Conservation (phyloP, 208 protist species). For the Crithidia mellificae region DNA sequence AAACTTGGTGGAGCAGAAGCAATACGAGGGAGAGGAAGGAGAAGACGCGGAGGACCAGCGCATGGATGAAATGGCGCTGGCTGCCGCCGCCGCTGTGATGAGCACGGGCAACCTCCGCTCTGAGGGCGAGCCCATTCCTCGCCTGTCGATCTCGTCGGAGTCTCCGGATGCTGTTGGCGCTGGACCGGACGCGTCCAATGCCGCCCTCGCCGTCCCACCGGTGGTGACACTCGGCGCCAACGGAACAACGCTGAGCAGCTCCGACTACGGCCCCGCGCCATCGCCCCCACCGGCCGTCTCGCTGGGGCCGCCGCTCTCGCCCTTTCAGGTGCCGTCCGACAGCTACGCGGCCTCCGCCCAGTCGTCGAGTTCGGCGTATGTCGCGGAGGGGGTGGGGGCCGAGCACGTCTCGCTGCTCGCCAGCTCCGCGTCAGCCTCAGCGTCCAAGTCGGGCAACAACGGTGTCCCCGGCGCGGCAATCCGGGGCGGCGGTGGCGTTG, state of each 20-base stretch:
- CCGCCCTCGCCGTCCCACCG: not conserved
- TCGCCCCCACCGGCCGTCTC: not conserved
- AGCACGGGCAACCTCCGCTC: no score
- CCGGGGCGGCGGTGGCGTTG: no score
- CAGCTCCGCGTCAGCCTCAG: slow-evolving; percentile 9
- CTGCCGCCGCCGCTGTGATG: no score
- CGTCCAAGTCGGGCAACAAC: slow-evolving; percentile 8
- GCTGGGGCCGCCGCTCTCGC: slow-evolving; percentile 8
- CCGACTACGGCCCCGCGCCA: not conserved
- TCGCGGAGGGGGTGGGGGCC: not conserved
- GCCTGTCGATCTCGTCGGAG: not conserved
- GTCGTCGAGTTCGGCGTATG: slow-evolving; percentile 5
- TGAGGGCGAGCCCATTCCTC: no score
- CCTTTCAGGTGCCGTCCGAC: slow-evolving; percentile 12
- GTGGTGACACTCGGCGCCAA: slow-evolving; percentile 1
- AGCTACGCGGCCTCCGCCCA: not conserved
- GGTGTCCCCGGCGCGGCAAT: not conserved
- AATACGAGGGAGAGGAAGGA: not conserved
- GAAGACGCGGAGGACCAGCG: not conserved
- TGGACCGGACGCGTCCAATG: no score
- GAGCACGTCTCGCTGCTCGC: not conserved
- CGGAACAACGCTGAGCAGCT: not conserved
- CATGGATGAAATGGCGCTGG: no score
- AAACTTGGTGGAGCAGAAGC: not conserved
- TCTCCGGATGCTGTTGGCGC: no score